Evolutionary conservation across 2,329 filamentous ascomycete species (phyloP).

Genomic region (Aspergillus felis): DNA sequence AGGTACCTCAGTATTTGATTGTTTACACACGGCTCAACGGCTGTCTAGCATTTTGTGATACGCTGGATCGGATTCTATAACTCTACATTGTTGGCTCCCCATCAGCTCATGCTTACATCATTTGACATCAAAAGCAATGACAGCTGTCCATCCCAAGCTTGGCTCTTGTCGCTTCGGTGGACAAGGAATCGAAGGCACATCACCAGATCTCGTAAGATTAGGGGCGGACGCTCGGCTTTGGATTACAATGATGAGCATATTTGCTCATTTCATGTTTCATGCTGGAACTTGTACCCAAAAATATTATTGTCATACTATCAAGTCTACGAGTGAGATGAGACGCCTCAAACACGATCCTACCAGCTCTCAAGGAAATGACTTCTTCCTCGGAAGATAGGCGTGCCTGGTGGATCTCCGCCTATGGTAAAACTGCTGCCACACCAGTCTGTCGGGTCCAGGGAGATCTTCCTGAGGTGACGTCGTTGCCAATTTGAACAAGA

Average conservation of each 20-base stretch:
- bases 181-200: background rate
- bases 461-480: background rate
- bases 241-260: background rate
- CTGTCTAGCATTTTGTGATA: background rate
- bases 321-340: background rate
- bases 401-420: constrained; percentile 7
- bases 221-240: background rate
- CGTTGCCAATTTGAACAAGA: background rate
- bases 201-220: background rate
- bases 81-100: background rate
- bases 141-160: background rate
- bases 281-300: background rate
- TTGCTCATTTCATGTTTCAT: background rate
- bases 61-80: background rate
- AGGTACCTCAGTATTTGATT: background rate
- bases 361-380: background rate
- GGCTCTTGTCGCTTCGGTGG: background rate
- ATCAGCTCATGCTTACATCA: background rate
- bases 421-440: constrained; percentile 14
- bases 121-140: background rate
- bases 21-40: background rate
- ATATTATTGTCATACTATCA: background rate
- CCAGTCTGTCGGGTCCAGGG: constrained; percentile 24
- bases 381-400: background rate
- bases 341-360: background rate